Conservation (phyloP, 306 rosid genomes). For the Gynostemma pentaphyllum region DNA sequence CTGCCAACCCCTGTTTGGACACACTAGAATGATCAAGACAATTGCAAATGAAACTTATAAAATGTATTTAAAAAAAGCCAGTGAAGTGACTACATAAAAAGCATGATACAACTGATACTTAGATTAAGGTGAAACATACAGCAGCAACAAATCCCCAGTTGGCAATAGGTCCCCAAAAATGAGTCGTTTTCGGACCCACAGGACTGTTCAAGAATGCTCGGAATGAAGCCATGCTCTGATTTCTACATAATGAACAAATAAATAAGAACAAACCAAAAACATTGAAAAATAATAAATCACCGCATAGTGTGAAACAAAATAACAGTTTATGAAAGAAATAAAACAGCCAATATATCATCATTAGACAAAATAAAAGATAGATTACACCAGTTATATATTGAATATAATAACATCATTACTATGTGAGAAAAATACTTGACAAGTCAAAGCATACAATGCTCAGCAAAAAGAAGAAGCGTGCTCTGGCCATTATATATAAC, state of each 20-base stretch:
- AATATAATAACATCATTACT: neutral
- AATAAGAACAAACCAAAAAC: neutral
- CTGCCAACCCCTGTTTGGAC: constrained; percentile 63
- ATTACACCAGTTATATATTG: neutral
- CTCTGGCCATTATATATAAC: too few relatives aligned
- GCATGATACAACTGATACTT: neutral
- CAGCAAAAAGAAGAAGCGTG: neutral
- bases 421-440: neutral
- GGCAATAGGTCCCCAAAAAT: constrained; percentile 97
- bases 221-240: constrained; percentile 51
- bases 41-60: neutral
- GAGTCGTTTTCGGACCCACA: constrained; percentile 88
- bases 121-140: constrained; percentile 31
- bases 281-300: neutral
- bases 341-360: neutral
- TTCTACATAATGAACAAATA: constrained; percentile 6
- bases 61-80: neutral
- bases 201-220: constrained; percentile 88
- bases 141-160: constrained; percentile 99
- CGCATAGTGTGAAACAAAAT: neutral
- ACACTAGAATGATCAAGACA: constrained; percentile 5
- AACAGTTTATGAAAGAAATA: neutral
- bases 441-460: neutral
- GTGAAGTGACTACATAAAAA: neutral
- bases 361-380: neutral